Evolutionary conservation across 2,329 filamentous ascomycete species (phyloP).

Genomic region (Cladobotryum protrusum): DNA sequence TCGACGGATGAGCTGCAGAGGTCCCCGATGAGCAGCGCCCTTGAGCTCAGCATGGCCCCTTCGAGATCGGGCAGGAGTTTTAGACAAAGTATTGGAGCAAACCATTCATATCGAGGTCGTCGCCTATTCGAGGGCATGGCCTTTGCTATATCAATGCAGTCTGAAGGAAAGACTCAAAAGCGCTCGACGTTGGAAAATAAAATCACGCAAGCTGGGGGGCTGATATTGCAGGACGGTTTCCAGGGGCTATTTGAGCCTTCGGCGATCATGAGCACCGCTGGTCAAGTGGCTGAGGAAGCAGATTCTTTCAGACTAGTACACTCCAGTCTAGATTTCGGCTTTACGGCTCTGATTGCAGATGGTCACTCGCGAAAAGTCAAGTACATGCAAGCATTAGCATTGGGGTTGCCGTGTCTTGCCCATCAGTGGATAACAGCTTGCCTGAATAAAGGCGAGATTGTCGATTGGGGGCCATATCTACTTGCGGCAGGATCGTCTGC

Average conservation of each 20-base stretch:
- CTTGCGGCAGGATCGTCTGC: slow-evolving; percentile 77
- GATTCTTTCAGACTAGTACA: slow-evolving; percentile 46
- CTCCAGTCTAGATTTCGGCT: slow-evolving; percentile 54
- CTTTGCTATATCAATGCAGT: slow-evolving; percentile 74
- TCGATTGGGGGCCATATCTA: slow-evolving; percentile 76
- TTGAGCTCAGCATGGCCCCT: slow-evolving; percentile 32
- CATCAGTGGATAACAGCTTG: slow-evolving; percentile 76
- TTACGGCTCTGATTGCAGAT: slow-evolving; percentile 81
- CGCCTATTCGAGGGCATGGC: slow-evolving; percentile 71
- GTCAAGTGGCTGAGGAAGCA: slow-evolving; percentile 24
- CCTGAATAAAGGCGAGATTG: slow-evolving; percentile 50
- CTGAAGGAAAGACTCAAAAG: slow-evolving; percentile 34
- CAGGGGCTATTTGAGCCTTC: slow-evolving; percentile 65
- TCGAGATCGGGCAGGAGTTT: slow-evolving; percentile 22
- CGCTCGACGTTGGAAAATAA: slow-evolving; percentile 46
- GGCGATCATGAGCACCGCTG: slow-evolving; percentile 28
- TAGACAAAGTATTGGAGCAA: slow-evolving; percentile 22
- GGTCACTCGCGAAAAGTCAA: slow-evolving; percentile 81
- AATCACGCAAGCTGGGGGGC: slow-evolving; percentile 67
- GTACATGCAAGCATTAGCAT: slow-evolving; percentile 88
- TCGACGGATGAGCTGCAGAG: slow-evolving; percentile 45
- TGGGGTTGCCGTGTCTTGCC: slow-evolving; percentile 81
- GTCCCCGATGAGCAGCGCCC: slow-evolving; percentile 31
- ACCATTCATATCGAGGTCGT: slow-evolving; percentile 15
- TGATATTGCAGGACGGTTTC: slow-evolving; percentile 68